These are phyloP conservation scores for Xylaria multiplex DNA, from an alignment of 2,329 filamentous ascomycete genomes.

Conservation along the genomic window DNA sequence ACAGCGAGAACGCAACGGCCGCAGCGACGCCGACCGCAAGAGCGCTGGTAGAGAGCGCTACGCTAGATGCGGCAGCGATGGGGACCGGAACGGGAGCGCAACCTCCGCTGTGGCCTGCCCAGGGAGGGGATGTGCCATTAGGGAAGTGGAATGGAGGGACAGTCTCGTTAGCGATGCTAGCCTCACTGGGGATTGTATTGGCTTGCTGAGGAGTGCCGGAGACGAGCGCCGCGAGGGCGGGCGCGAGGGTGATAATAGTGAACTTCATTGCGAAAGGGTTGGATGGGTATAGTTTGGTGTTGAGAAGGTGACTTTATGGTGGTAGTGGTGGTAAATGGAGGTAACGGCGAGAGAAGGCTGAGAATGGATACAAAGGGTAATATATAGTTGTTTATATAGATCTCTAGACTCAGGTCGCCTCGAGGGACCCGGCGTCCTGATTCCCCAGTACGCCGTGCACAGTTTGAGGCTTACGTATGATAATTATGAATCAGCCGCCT, in stretches of 20 bases:
- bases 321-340: background rate
- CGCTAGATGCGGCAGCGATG: background rate
- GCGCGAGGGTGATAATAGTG: background rate
- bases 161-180: no score
- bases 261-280: slow-evolving; percentile 24
- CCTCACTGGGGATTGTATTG: no score
- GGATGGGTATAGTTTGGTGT: background rate
- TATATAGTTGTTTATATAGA: background rate
- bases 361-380: background rate
- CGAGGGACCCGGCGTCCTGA: background rate
- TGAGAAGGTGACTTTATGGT: background rate
- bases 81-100: background rate
- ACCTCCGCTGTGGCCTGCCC: background rate
- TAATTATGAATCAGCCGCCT: no score
- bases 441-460: background rate
- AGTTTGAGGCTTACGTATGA: background rate
- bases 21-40: slow-evolving; percentile 6
- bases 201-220: background rate
- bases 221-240: slow-evolving; percentile 12
- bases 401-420: background rate
- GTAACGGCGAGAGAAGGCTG: background rate
- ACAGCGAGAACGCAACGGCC: background rate
- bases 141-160: background rate
- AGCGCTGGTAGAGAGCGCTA: background rate
- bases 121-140: background rate